Evolutionary conservation across 1,284 basidiomycete genomes (phyloP), one percentile per base, ranked within the genome.

Genomic region (Malassezia yamatoensis): DNA sequence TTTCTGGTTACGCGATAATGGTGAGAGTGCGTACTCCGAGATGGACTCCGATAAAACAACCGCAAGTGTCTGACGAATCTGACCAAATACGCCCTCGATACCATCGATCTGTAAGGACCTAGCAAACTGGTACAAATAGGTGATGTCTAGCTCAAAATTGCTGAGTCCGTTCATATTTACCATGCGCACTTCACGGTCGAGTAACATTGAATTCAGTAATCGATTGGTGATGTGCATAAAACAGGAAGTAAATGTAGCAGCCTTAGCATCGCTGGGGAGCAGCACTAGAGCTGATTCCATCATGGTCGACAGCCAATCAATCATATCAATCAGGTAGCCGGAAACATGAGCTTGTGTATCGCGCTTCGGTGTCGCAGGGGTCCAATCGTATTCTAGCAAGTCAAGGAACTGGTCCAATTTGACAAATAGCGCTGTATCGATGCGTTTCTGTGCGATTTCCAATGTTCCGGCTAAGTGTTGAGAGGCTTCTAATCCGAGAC

Each of bases 321-420:
- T 82, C 70, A 96, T 83, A 75, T 96, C 94, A 70, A 89, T 86
- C 8, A 98, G 80, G 76, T 96, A 96, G 79, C 85, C 84, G 80
- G 89, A 93, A 42, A 90, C 88, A 41, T 82, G 53, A 5, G 33
- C 41, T 35, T 49, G 49, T 13, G 32, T 41, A n/a, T 32, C 24
- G 13, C 24, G 36, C 21, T 54, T 40, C 21, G 46, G 15, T 36
- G 45, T 68, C 16, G 77, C 73, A 2, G 90, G 86, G 48, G 84
- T 86, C 89, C 90, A 96, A 66, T 94, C 85, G 75, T 96, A 96
- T 75, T 94, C 88, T 1, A 89, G 86, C 41, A 96, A 79, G 56
- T 88, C 93, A 62, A 96, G 89, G 78, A 96, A 96, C 62, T 91
- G 88, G 68, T 93, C 87, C n/a, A 98, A 83, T 76, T 98, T 98